Evolutionary conservation across 805 yeast species (phyloP), one percentile per base, ranked within the genome.

Genomic region (Metschnikowia santaceciliae): DNA sequence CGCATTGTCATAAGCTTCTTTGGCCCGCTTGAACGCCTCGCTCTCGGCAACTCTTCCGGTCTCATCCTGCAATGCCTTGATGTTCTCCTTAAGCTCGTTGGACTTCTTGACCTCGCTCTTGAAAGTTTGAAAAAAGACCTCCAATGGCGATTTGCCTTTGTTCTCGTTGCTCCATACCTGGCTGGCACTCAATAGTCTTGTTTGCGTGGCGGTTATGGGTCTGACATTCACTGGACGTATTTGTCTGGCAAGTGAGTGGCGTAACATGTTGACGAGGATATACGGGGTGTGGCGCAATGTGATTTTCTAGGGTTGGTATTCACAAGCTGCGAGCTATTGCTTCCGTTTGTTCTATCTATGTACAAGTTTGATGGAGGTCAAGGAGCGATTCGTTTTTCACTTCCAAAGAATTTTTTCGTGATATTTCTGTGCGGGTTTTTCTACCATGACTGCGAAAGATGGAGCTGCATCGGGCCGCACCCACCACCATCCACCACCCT

Each of bases 21-120:
- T 86, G 33, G 99, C 99, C 62, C 80, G 82, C 67, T 86, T 88
- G 74, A 88, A 91, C 2, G 98, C 96, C 49, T 90, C 97, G 46
- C 94, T 85, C 60, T 94, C 98, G 32, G 96, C 89, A 67, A 94
- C 79, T 61, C 90, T 83, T 38, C 96, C 98, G 3, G 97, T 89
- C 59, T 95, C 98, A 70, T 91, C 97, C 66, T 90, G 96, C 49
- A 94, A 78, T 14, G 96, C 96, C 70, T 92, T 94, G 65, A 94
- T 90, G 61, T 90, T 90, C 50, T 89, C 90, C 64, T 91, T 95
- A 53, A 94, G 78, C 67, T 94, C 98, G 63, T 80, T 79, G 46
- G 90, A 84, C 68, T 94, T 92, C 66, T 86, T 84, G 84, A 96
- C 91, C 72, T 94, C 99, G 52, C 78, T 77, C 64, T 80, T 85